Evolutionary conservation across 495 filamentous ascomycete species (phyloP).

Genomic region (Aspergillus conjunctus): DNA sequence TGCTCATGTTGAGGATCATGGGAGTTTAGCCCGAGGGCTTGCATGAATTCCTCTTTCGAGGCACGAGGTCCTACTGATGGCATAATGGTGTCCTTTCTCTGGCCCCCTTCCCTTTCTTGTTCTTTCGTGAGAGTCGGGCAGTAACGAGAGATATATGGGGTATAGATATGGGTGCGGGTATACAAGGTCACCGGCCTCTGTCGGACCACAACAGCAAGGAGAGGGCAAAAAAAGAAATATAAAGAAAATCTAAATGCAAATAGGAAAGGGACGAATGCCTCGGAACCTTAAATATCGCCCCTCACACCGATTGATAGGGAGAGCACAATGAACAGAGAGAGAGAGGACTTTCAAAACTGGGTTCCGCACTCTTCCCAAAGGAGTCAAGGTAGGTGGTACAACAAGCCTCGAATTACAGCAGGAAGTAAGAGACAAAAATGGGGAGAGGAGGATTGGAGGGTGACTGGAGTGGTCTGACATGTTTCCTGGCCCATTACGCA

Average conservation of each 20-base stretch:
- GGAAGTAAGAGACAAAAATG: slow-evolving; percentile 2
- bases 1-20: slow-evolving; percentile 46
- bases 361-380: slow-evolving; percentile 12
- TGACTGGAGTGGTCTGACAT: slow-evolving; percentile 11
- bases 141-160: too few relatives aligned
- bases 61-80: slow-evolving; percentile 45
- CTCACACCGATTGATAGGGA: slow-evolving; percentile 5
- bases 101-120: neutral
- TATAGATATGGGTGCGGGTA: too few relatives aligned
- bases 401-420: slow-evolving; percentile 16
- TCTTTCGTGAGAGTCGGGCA: neutral
- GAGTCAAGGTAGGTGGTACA: slow-evolving; percentile 17
- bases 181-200: too few relatives aligned
- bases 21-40: slow-evolving; percentile 41
- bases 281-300: slow-evolving; percentile 19
- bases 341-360: slow-evolving; percentile 10
- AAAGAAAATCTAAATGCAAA: slow-evolving; percentile 3
- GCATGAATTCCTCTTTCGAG: slow-evolving; percentile 52
- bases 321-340: slow-evolving; percentile 8
- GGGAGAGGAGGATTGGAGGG: slow-evolving; percentile 9
- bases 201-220: slow-evolving; percentile 2
- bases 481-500: neutral
- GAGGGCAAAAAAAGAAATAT: slow-evolving; percentile 24
- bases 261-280: neutral
- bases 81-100: slow-evolving; percentile 18